A percentile compares a stretch with the other conserved stretches of the same genome.
Conservation (phyloP, 2,329 filamentous ascomycete genomes). For the Ceratocystis lukuohia region DNA sequence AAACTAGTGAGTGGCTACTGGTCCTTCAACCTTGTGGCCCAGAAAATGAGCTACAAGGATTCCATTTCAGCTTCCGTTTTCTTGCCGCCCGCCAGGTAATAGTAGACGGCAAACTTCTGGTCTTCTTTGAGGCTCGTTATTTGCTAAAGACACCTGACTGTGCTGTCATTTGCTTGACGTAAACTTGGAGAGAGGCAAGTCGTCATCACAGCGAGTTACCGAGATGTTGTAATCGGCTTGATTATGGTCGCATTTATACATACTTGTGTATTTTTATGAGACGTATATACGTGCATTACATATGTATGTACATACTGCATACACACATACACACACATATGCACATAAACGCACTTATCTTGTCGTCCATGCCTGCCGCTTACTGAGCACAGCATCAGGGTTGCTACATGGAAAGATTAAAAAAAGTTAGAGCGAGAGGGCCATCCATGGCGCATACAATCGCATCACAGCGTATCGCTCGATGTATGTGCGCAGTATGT, state of each 20-base stretch:
- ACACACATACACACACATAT: background rate
- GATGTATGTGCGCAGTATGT: background rate
- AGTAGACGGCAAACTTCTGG: background rate
- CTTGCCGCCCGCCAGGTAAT: background rate
- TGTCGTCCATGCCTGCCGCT: background rate
- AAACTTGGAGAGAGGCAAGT: background rate
- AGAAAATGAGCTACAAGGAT: background rate
- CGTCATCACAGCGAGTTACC: background rate
- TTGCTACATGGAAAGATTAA: background rate
- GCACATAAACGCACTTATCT: background rate
- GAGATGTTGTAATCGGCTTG: background rate
- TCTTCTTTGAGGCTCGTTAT: background rate
- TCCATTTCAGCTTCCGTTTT: background rate
- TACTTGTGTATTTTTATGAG: background rate
- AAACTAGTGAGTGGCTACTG: too few species aligned
- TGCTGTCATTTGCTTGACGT: background rate
- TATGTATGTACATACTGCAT: background rate
- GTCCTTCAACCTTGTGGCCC: too few species aligned
- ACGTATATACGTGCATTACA: background rate
- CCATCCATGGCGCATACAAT: background rate
- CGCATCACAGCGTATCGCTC: background rate
- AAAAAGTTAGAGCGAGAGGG: background rate
- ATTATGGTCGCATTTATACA: background rate
- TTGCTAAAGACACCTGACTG: background rate
- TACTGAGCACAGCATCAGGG: background rate